Conservation (phyloP, 768 basidiomycete genomes). For the Cystofilobasidium capitatum region DNA sequence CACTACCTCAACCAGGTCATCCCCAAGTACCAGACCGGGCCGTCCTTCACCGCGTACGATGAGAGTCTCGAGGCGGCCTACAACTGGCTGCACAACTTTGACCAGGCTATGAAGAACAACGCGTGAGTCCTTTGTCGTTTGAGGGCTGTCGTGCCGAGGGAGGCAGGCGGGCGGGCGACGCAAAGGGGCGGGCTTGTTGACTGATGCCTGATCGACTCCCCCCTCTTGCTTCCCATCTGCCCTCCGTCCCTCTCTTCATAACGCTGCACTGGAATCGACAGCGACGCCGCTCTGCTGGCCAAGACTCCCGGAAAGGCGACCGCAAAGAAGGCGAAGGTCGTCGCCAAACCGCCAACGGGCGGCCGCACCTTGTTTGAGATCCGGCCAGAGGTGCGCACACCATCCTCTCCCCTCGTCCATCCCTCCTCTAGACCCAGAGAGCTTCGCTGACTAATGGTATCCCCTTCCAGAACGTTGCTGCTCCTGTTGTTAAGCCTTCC, state of each 20-base stretch:
- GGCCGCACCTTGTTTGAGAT: neutral
- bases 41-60: neutral
- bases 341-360: neutral
- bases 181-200: too few species aligned
- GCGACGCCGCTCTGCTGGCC: neutral
- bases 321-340: neutral
- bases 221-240: too few species aligned
- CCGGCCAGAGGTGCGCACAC: too few species aligned
- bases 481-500: too few species aligned
- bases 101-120: neutral
- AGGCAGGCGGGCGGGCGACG: too few species aligned
- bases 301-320: conserved; percentile 8
- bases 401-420: neutral
- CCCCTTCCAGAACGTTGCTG: too few species aligned
- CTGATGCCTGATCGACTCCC: too few species aligned
- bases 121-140: neutral
- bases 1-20: conserved; percentile 3
- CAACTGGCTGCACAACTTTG: conserved; percentile 5
- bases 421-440: neutral
- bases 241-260: neutral
- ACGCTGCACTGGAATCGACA: neutral
- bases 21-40: neutral
- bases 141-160: too few species aligned
- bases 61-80: conserved; percentile 4
- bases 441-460: too few species aligned